Base-by-base conservation (phyloP, 331 rosid genomes). In the Malus hybrid region DNA sequence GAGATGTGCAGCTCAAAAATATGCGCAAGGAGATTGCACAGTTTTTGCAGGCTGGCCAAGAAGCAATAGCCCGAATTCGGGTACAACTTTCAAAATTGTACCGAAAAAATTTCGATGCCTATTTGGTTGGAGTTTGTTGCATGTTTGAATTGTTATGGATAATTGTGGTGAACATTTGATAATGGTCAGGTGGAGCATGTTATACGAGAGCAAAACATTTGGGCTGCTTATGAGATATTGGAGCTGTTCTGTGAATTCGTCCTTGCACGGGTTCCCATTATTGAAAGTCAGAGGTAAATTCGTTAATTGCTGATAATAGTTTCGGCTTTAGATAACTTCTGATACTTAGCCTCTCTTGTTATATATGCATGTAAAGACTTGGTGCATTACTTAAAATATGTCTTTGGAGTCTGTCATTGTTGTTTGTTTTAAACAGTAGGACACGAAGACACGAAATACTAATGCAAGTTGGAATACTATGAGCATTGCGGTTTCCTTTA, bases 21-120 rank as follows among this genome's bases (percentile, higher is more conserved):
- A 95, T 92, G 97, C 93, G 96, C 73, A 95, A 86, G 88, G 99
- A 92, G 82, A 95, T 92, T 50, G 86, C 92, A 19, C 99, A 95
- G 71, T 92, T 95, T 85, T 76, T 92, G 87, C 99, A 86, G 88
- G 92, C 93, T 64, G 97, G 99, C 77, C 97, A 92, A 85, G 97
- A 95, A 81, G 82, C 97, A 71, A 92, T 95, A 56, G 96, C 99
- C 83, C 86, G 91, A 80, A 95, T 95, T 75, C 84, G 99, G 89
- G 97, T 95, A 89, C 68, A 79, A 3, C 60, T 82, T 69, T 75
- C 52, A 66, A 42, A 63, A 71, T 75, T 79, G 29, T 70, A 52
- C 65, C 55, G 50, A 72, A 71, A 22, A 67, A 29, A 4, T 34
- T 55, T 69, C 74, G 80, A 29, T 66, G 53, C 50, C 10, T 71